Base-by-base conservation (phyloP, 805 yeast genomes). In the Kuraishia floccosa region DNA sequence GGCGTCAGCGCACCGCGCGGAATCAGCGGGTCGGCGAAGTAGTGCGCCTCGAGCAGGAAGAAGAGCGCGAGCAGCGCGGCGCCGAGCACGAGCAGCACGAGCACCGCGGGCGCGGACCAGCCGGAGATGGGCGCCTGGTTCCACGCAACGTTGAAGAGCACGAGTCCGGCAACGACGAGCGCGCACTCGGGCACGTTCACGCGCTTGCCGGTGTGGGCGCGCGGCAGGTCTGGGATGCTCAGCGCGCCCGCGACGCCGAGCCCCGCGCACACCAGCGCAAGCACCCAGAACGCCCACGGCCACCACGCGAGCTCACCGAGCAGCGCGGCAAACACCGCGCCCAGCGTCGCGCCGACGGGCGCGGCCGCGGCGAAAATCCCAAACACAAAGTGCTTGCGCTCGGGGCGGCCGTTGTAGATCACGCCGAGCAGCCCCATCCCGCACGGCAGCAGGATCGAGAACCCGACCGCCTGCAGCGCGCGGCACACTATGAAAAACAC, bases 81-180 rank as follows among this genome's bases (percentile, higher is more conserved):
- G 0, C 85, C 72, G 4, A 78, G 46, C 1, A 76, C 55, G 18
- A 79, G 52, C 9, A 81, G 46, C 0, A 60, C 72, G 26, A 75
- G 67, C 25, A 76, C 66, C 39, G 79, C 79, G 1, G 76, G 65
- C 2, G 44, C 46, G 7, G 50, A 41, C 89, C 89, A 81, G 15
- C 87, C 84, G 3, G 58, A 76, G 5, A 68, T 61, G 0, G 89
- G 83, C 3, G 80, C 89, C 47, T 82, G 86, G 42, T 76, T 80
- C 73, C 84, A 72, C 2, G 72, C 71, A 46, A 80, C 73, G 41
- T 76, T 79, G 47, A 82, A 59, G 21, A 81, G 46, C 3, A 78
- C 60, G 29, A 82, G 50, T 0, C 83, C 84, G 5, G 54, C 35
- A 4, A 80, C 66, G 4, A 83, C 35, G 0, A 54, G 12, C 0